Conservation (phyloP, 2,329 filamentous ascomycete genomes). For the Xylaria sp. region DNA sequence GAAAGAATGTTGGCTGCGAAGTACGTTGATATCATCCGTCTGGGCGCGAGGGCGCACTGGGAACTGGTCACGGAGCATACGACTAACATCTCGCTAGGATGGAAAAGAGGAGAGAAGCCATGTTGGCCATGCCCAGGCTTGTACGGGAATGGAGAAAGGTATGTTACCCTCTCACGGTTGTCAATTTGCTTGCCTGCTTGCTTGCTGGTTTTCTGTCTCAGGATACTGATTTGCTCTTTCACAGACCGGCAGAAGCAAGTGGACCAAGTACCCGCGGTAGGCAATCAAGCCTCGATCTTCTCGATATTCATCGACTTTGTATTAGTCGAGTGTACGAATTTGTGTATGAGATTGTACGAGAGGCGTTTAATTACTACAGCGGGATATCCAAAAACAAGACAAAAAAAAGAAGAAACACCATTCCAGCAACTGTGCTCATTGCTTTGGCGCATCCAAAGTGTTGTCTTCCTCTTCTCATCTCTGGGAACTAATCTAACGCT, state of each 20-base stretch:
- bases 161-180: conserved; percentile 32
- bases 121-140: conserved; percentile 90
- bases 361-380: conserved; percentile 3
- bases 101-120: conserved; percentile 84
- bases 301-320: conserved; percentile 11
- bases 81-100: conserved; percentile 50
- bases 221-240: conserved; percentile 31
- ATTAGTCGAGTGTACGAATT: conserved; percentile 27
- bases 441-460: background rate
- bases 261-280: conserved; percentile 55
- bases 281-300: conserved; percentile 16
- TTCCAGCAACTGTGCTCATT: background rate
- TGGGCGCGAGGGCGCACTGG: background rate
- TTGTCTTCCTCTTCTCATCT: background rate
- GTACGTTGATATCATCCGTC: conserved; percentile 41
- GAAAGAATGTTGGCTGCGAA: conserved; percentile 78
- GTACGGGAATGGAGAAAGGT: conserved; percentile 92
- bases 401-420: conserved; percentile 1
- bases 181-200: too few relatives aligned
- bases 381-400: background rate
- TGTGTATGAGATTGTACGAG: conserved; percentile 25
- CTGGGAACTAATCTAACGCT: background rate
- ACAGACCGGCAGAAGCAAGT: conserved; percentile 52
- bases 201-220: too few relatives aligned
- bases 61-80: conserved; percentile 2